Evolutionary conservation across 1,139 yeast genomes (phyloP).

Genomic region (Hyphopichia wangnamkhiaoensis): DNA sequence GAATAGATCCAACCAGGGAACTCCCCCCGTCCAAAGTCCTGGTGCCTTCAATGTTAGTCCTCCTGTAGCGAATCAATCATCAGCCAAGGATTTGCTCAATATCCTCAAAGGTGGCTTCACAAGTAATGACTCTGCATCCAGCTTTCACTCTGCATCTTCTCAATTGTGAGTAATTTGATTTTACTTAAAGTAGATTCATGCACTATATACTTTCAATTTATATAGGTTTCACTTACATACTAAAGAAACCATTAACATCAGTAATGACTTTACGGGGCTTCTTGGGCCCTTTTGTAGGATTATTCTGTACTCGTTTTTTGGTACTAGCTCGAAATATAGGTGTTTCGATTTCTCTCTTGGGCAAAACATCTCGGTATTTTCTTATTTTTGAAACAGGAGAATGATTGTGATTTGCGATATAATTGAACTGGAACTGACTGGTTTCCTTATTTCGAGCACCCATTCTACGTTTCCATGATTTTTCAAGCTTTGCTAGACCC

Average conservation of each 20-base stretch:
- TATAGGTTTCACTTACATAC: constrained; percentile 8
- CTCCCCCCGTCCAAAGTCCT: neutral
- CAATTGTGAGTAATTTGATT: neutral
- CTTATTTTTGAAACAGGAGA: neutral
- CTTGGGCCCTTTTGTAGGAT: neutral
- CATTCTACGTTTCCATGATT: constrained; percentile 3
- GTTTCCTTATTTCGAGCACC: neutral
- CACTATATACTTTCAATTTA: neutral
- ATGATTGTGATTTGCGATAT: constrained; percentile 2
- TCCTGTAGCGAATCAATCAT: constrained; percentile 6
- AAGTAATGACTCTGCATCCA: constrained; percentile 2
- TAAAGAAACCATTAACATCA: constrained; percentile 17
- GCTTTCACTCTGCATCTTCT: constrained; percentile 7
- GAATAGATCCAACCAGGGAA: neutral
- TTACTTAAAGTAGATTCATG: neutral
- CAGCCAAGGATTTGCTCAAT: constrained; percentile 15
- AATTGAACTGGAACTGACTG: neutral
- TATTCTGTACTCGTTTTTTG: neutral
- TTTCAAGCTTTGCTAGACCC: neutral
- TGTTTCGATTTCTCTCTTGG: neutral
- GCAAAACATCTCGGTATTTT: neutral
- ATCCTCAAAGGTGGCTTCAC: constrained; percentile 14
- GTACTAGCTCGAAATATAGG: constrained; percentile 2
- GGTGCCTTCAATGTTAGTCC: constrained; percentile 1
- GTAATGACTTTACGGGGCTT: constrained; percentile 7